Base-by-base conservation (phyloP, 805 yeast species). In the Candida qinlingensis region DNA sequence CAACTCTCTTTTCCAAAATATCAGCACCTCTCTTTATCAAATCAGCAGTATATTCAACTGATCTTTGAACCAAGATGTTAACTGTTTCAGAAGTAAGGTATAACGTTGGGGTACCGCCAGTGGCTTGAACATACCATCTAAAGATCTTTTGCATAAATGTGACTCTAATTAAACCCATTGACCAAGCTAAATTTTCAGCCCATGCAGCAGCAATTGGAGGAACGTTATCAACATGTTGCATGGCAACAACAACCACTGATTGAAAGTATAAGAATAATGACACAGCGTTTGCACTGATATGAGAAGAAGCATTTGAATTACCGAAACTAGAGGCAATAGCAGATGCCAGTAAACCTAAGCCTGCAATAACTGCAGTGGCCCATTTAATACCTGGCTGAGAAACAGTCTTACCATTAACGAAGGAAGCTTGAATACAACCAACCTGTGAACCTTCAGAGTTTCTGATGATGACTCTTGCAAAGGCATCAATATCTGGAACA, bases 151-250 rank as follows among this genome's bases (percentile, higher is more conserved):
- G 97, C 80, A 92, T 85, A 60, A 90, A 87, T 11, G 69, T 66
- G 7, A 82, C 80, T 46, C 77, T 76, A 58, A 94, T 87, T 54
- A 92, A 83, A 42, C 99, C 99, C 79, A 92, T 79, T 2, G 97
- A 83, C 98, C 98, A 92, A 67, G 81, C 83, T 73, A 94, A 94
- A 71, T 92, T 94, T 68, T 92, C 96, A 33, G 95, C 83, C 99
- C 99, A 92, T 3, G 98, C 91, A 3, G 96, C 89, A 5, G 97
- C 98, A 57, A 94, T 91, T 3, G 99, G 99, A 2, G 99, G 99
- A 25, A 89, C 87, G 52, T 80, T 73, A 25, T 88, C 79, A 31
- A 92, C 97, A 48, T 95, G 97, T 90, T 90, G 85, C 97, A 94
- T 91, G 13, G 96, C 79, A 19, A 92, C 85, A 51, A 92, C 82